Base-by-base conservation (phyloP, 2,329 filamentous ascomycete genomes). In the Penicillium sp. region DNA sequence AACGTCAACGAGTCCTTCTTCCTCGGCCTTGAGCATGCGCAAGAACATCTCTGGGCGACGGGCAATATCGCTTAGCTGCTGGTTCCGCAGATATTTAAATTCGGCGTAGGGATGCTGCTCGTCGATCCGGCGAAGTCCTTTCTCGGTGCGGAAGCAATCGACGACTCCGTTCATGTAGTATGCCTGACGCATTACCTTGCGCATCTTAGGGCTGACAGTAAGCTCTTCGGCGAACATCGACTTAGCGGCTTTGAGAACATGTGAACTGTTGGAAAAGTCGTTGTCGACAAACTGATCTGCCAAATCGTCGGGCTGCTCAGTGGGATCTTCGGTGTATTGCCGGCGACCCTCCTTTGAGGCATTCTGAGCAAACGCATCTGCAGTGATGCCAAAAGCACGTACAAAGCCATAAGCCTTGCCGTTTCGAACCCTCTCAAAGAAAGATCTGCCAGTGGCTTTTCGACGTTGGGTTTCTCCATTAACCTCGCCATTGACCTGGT, bases 61-160 rank as follows among this genome's bases (percentile, higher is more conserved):
- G 3, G 91, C 89, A 57, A 97, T 84, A 63, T 94, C 89, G 40
- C 81, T 79, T 59, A 97, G 89, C 8, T 90, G 89, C 74, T 97
- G 92, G 66, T 94, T 92, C 61, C 91, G 86, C 20, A 99, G 81
- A 66, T 99, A 99, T 74, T 99, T 96, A 79, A 99, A 90, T 74
- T 97, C 94, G 71, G 97, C 97, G 74, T 95, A 97, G 0, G 92
- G 91, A 68, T 97, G 92, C 24, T 94, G 87, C 59, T 97, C 93
- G 66, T 96, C 92, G 64, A 99, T 97, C 69, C 90, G 90, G 55
- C 90, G 89, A 51, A 97, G 79, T 29, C 94, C 94, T 75, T 97
- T 99, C 58, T 97, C 92, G 0, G 94, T 99, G 53, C 94, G 87
- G 59, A 85, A 85, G 72, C 92, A 96, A 76, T 93, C 92, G 58